Evolutionary conservation across 805 yeast genomes (phyloP), one percentile per base, ranked within the genome.

Genomic region (Candida xiaguanensis): DNA sequence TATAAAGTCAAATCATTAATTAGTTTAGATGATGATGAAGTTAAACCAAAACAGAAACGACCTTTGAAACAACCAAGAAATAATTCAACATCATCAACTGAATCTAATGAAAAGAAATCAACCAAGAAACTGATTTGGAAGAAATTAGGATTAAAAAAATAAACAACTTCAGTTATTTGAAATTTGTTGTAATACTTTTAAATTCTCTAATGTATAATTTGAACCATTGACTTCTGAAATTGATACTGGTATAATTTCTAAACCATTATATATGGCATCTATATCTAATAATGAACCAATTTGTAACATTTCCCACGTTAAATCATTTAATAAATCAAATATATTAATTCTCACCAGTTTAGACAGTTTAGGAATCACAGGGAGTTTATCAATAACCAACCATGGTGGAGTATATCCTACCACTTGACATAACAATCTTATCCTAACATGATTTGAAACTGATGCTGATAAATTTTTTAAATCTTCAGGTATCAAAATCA

Each of bases 1-100:
- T 67, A 67, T 52, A 66, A 65, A 44, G 72, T 68, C n/a, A 64
- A 64, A 42, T 59, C 67, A 18, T 49, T 68, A 41, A 58, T 68
- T 20, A 63, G 64, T 26, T 56, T 61, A 44, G 52, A 53, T 31
- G 66, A 61, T 23, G 65, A 55, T 7, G 63, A 63, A n/a, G 30
- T n/a, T n/a, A 39, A 41, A 26, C 29, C 31, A 32, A 22, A 24
- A 11, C 37, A 40, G 20, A 29, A 40, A 38, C 20, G 28, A 3
- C 12, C n/a, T n/a, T n/a, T n/a, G 12, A 34, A 37, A 40, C 31
- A 35, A 22, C 29, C 32, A 32, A 40, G 38, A 16, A 25, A 26
- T n/a, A 31, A 31, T 28, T 29, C 25, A 13, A 14, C 19, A 6
- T 25, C 39, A 2, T 16, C 25, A 3, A 5, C 13, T 26, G 23